These are phyloP conservation scores for Mallotus repandus DNA, from an alignment of 441 rosid genomes.

Conservation along the genomic window DNA sequence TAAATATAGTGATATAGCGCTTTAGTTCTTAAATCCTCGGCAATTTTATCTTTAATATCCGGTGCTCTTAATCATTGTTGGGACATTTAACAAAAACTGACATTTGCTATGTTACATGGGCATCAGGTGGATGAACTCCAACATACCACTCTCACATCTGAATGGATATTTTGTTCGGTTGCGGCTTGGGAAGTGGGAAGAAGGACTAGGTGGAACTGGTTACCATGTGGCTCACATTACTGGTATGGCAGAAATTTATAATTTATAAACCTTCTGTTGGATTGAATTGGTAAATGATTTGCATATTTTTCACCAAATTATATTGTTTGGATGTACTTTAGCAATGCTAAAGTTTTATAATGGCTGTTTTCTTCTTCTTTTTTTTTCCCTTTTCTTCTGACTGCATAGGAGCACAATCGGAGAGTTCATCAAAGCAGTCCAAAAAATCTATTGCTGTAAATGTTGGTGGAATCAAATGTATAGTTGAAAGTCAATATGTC, in stretches of 20 bases:
- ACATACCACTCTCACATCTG: slow-evolving; percentile 46
- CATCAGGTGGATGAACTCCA: slow-evolving; percentile 62
- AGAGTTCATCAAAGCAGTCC: slow-evolving; percentile 27
- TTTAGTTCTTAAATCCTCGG: neutral
- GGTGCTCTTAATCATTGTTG: neutral
- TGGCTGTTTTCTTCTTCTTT: neutral
- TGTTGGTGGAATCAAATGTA: slow-evolving; percentile 57
- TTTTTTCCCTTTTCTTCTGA: slow-evolving; percentile 6
- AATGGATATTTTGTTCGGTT: slow-evolving; percentile 79
- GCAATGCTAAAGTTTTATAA: neutral
- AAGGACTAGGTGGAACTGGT: slow-evolving; percentile 70
- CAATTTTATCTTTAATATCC: neutral
- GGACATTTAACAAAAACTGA: neutral
- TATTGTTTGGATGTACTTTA: neutral
- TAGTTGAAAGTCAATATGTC: slow-evolving; percentile 66
- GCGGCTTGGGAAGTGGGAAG: slow-evolving; percentile 81
- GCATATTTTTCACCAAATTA: neutral
- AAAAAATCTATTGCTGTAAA: slow-evolving; percentile 49
- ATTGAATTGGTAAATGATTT: neutral
- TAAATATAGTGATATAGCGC: neutral
- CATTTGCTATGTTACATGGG: slow-evolving; percentile 9
- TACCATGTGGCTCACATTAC: slow-evolving; percentile 71
- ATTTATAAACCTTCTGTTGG: neutral
- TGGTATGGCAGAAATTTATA: slow-evolving; percentile 40
- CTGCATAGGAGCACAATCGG: slow-evolving; percentile 36